Conservation (phyloP, 176 grass and related monocot genomes). For the Carex myosuroides region DNA sequence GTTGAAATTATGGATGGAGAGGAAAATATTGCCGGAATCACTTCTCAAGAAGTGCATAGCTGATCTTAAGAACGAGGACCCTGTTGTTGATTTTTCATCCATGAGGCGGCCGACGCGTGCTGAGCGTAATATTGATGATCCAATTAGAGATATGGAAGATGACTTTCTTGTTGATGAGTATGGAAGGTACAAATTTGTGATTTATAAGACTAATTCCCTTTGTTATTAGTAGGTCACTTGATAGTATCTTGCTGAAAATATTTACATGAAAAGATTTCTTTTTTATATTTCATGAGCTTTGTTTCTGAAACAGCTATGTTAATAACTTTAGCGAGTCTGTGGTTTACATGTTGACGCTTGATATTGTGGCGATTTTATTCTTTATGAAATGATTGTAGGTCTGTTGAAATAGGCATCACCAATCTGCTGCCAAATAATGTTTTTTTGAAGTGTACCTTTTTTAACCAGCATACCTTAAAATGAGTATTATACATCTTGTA, state of each 20-base stretch:
- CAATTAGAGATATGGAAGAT: constrained; percentile 89
- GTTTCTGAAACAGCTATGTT: background rate
- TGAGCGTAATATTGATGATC: constrained; percentile 93
- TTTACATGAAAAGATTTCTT: constrained; percentile 17
- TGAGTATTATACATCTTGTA: too few relatives aligned
- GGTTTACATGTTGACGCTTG: background rate
- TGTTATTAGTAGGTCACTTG: background rate
- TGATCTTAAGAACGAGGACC: constrained; percentile 72
- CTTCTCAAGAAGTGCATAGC: constrained; percentile 56
- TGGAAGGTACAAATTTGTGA: constrained; percentile 65
- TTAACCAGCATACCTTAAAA: background rate
- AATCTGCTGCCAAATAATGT: background rate
- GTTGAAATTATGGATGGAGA: constrained; percentile 91
- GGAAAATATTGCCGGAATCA: constrained; percentile 91
- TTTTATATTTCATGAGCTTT: constrained; percentile 15
- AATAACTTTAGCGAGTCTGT: constrained; percentile 13
- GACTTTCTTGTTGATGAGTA: constrained; percentile 98
- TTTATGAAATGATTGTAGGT: background rate
- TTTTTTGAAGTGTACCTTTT: background rate
- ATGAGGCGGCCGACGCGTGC: constrained; percentile 60
- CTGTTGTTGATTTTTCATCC: constrained; percentile 34
- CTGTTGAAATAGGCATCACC: background rate
- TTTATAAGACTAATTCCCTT: constrained; percentile 15
- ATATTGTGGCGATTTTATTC: background rate
- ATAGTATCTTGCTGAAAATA: background rate